Evolutionary conservation across 1,139 yeast genomes (phyloP).

Genomic region (Spencermartinsiella ligniputridi): DNA sequence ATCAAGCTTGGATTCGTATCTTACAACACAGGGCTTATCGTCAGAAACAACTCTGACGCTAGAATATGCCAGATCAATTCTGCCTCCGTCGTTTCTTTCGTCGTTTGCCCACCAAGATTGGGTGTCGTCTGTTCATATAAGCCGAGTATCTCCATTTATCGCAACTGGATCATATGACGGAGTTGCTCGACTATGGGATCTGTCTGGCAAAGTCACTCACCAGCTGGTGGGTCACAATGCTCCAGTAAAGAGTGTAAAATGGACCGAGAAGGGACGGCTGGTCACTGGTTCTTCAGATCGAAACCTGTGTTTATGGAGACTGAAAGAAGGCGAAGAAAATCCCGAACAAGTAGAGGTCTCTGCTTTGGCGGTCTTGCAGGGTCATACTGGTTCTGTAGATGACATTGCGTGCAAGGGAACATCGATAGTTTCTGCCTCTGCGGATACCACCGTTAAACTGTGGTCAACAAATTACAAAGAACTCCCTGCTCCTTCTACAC

Average conservation of each 20-base stretch:
- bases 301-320: slow-evolving; percentile 83
- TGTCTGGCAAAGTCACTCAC: slow-evolving; percentile 76
- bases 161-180: slow-evolving; percentile 94
- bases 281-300: slow-evolving; percentile 89
- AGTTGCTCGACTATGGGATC: slow-evolving; percentile 81
- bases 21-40: slow-evolving; percentile 71
- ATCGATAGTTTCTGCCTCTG: slow-evolving; percentile 75
- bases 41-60: slow-evolving; percentile 73
- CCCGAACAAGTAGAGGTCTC: slow-evolving; percentile 50
- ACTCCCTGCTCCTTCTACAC: slow-evolving; percentile 55
- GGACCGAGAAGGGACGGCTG: slow-evolving; percentile 56
- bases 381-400: slow-evolving; percentile 84
- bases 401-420: slow-evolving; percentile 42
- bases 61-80: slow-evolving; percentile 87
- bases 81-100: slow-evolving; percentile 89
- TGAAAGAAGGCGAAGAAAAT: slow-evolving; percentile 40
- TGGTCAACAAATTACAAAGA: slow-evolving; percentile 89
- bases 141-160: slow-evolving; percentile 40
- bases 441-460: slow-evolving; percentile 73
- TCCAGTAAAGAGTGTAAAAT: slow-evolving; percentile 74
- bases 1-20: slow-evolving; percentile 73
- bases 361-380: slow-evolving; percentile 78
- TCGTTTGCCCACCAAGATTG: slow-evolving; percentile 93
- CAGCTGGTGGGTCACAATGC: slow-evolving; percentile 87
- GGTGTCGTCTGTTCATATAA: slow-evolving; percentile 73